phyloP scores from a whole-genome alignment of 2,329 filamentous ascomycete species.

The Geoglossum cookeanum region DNA sequence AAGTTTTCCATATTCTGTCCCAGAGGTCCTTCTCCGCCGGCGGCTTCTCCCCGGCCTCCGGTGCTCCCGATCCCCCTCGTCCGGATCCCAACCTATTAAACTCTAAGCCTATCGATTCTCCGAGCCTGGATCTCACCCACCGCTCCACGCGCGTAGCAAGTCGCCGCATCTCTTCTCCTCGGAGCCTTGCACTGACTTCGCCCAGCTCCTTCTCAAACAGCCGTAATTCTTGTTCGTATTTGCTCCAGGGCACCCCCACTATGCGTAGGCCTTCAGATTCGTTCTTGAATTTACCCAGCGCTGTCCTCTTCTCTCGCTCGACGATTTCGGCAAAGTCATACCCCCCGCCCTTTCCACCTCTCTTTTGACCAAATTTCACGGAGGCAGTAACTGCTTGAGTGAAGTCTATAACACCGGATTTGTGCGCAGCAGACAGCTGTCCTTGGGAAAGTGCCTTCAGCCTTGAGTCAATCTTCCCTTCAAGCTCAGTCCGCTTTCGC shows the following conservation, averaged over 20 bases:
- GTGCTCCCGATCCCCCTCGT: constrained; percentile 61
- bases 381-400: constrained; percentile 70
- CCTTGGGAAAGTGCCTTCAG: constrained; percentile 74
- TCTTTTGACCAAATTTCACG: constrained; percentile 86
- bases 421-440: constrained; percentile 79
- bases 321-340: constrained; percentile 98
- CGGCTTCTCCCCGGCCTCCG: constrained; percentile 57
- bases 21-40: constrained; percentile 66
- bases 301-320: constrained; percentile 56
- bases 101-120: constrained; percentile 74
- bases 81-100: constrained; percentile 93
- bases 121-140: constrained; percentile 76
- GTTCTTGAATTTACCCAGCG: constrained; percentile 53
- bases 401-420: constrained; percentile 66
- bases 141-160: constrained; percentile 80
- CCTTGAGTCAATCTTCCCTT: constrained; percentile 69
- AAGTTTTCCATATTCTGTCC: constrained; percentile 86
- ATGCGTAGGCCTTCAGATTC: constrained; percentile 60
- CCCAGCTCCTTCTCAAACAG: constrained; percentile 83
- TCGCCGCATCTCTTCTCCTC: constrained; percentile 91
- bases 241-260: constrained; percentile 68
- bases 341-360: constrained; percentile 38
- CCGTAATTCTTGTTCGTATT: constrained; percentile 60
- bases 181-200: constrained; percentile 63
- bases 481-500: constrained; percentile 68